Evolutionary conservation across 495 filamentous ascomycete species (phyloP).

Genomic region (Neurospora tetrasperma): DNA sequence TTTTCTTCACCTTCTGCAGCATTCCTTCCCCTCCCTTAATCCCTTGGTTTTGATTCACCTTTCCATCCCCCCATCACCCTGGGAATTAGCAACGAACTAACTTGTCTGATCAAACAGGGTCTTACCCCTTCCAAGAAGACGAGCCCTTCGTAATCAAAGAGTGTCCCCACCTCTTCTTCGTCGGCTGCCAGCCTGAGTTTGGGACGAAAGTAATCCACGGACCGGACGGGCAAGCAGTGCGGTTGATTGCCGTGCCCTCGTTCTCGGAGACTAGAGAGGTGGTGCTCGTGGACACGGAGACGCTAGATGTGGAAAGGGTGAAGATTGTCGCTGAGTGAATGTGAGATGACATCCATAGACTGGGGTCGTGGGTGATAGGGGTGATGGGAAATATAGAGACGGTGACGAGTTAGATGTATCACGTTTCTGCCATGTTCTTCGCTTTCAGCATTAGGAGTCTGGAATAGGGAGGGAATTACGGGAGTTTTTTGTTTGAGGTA

Average conservation of each 20-base stretch:
- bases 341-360: background rate
- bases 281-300: slow-evolving; percentile 80
- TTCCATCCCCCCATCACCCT: too few species aligned
- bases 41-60: too few species aligned
- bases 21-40: background rate
- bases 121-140: slow-evolving; percentile 84
- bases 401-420: background rate
- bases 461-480: background rate
- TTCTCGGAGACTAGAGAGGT: slow-evolving; percentile 74
- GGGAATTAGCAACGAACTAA: too few species aligned
- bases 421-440: background rate
- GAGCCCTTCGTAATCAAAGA: slow-evolving; percentile 76
- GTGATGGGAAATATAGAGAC: background rate
- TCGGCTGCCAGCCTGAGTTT: slow-evolving; percentile 78
- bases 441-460: background rate
- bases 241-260: slow-evolving; percentile 68
- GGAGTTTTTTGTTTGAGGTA: background rate
- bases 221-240: slow-evolving; percentile 53
- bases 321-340: slow-evolving; percentile 22
- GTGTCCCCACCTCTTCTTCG: slow-evolving; percentile 86
- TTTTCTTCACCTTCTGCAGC: background rate
- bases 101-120: slow-evolving; percentile 45
- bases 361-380: background rate
- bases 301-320: slow-evolving; percentile 64
- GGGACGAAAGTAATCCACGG: slow-evolving; percentile 58